Evolutionary conservation across 2,329 filamentous ascomycete genomes (phyloP), one percentile per base, ranked within the genome.

Genomic region (Penicillium sp.): DNA sequence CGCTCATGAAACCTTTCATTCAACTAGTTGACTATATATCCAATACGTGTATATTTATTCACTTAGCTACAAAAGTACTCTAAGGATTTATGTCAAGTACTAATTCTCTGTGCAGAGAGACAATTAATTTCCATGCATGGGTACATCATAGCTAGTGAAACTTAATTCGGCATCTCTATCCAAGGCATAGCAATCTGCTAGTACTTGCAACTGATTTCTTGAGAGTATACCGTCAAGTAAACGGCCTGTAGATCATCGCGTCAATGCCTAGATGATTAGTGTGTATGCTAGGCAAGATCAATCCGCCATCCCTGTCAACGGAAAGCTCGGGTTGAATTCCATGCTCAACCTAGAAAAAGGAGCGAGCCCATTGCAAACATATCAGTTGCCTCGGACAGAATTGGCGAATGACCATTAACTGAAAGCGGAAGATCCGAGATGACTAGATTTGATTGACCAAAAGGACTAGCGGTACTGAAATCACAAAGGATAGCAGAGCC

Each of bases 361-460:
- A 66, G 58, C 48, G 59, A 61, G 1, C 27, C 63, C 39, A 64
- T 34, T 34, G 62, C 63, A 59, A 65, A 66, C 55, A 59, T 60
- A 42, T 66, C 62, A 1, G 63, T 40, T 44, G 54, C 59, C 30
- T 61, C 61, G 4, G 62, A 64, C n/a, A 65, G 51, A 40, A n/a
- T 60, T 26, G 54, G 51, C 27, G 51, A 58, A 8, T 52, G 59
- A 2, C 63, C 61, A 48, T 61, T 60, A 9, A 63, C n/a, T 7
- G 53, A 61, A 55, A 66, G 53, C 42, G 56, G 61, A n/a, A 60
- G 55, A 57, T 62, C 47, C 36, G 55, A 57, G 34, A 61, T 54
- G 26, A 62, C 56, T 1, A 30, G 42, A 32, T 64, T 65, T 3
- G 55, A 41, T 27, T 60, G 38, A 14, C 63, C 61, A 18, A 30